Conservation (phyloP, 805 yeast genomes). For the Hanseniaspora singularis region DNA sequence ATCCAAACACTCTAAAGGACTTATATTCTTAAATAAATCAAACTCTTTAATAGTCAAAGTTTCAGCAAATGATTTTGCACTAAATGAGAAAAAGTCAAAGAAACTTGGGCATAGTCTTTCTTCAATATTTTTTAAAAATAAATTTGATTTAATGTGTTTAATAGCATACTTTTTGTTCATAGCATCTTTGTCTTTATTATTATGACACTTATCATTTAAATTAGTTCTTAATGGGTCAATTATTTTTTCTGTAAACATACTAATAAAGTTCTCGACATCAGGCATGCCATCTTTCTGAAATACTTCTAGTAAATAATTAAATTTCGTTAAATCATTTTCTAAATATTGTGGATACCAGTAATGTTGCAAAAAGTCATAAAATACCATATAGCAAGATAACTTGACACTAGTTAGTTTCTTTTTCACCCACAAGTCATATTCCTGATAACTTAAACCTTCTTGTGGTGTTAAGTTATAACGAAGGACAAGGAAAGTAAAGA, state of each 20-base stretch:
- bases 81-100: slow-evolving; percentile 51
- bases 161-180: slow-evolving; percentile 9
- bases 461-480: slow-evolving; percentile 70
- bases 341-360: slow-evolving; percentile 59
- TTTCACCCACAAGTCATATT: slow-evolving; percentile 64
- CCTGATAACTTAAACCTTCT: slow-evolving; percentile 74
- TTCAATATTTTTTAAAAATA: slow-evolving; percentile 17
- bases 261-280: slow-evolving; percentile 33
- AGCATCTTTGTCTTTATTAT: slow-evolving; percentile 10
- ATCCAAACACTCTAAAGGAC: slow-evolving; percentile 59
- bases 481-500: slow-evolving; percentile 46
- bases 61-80: slow-evolving; percentile 64
- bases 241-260: slow-evolving; percentile 31
- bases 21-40: slow-evolving; percentile 52
- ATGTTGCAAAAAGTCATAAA: slow-evolving; percentile 53
- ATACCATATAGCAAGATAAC: slow-evolving; percentile 48
- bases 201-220: neutral
- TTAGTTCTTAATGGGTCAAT: slow-evolving; percentile 15
- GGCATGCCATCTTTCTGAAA: slow-evolving; percentile 34
- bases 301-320: slow-evolving; percentile 32
- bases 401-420: slow-evolving; percentile 59
- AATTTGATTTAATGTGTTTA: slow-evolving; percentile 2
- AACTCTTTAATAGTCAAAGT: slow-evolving; percentile 77
- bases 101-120: slow-evolving; percentile 25
- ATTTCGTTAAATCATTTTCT: slow-evolving; percentile 32